These are phyloP conservation scores for Exsudoporus frostii DNA, from an alignment of 768 basidiomycete genomes.

Conservation along the genomic window DNA sequence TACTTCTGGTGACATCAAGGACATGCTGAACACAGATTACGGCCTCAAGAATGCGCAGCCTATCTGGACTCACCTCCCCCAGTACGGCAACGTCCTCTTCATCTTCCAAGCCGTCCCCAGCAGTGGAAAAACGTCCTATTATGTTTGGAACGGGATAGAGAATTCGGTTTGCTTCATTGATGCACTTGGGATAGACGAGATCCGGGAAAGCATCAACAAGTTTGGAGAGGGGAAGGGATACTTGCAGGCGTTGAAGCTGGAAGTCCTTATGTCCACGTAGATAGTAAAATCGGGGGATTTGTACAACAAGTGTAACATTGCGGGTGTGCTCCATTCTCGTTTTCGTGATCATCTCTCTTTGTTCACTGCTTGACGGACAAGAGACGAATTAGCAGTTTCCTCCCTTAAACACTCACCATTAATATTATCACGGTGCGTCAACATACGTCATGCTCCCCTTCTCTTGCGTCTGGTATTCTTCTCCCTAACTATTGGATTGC, in stretches of 20 bases:
- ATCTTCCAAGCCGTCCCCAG: constrained; percentile 1
- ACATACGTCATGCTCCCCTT: background rate
- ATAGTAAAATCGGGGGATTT: background rate
- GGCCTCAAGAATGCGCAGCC: background rate
- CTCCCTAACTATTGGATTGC: background rate
- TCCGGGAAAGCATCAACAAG: background rate
- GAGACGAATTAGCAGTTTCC: background rate
- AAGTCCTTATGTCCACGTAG: background rate
- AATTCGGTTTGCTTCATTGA: background rate
- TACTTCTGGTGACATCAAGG: background rate
- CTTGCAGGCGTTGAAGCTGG: background rate
- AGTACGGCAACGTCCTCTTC: background rate
- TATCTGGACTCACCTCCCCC: background rate
- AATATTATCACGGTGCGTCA: background rate
- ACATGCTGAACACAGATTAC: background rate
- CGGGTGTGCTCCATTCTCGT: too few relatives aligned
- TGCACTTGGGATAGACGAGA: background rate
- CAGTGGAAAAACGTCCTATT: background rate
- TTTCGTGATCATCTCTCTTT: too few relatives aligned
- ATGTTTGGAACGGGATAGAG: constrained; percentile 5
- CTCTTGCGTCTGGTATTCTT: background rate
- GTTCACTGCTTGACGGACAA: too few relatives aligned
- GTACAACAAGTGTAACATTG: background rate
- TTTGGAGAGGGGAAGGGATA: background rate
- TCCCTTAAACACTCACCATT: background rate